Evolutionary conservation across 2,329 filamentous ascomycete species (phyloP).

Genomic region (Arachnomyces sp.): DNA sequence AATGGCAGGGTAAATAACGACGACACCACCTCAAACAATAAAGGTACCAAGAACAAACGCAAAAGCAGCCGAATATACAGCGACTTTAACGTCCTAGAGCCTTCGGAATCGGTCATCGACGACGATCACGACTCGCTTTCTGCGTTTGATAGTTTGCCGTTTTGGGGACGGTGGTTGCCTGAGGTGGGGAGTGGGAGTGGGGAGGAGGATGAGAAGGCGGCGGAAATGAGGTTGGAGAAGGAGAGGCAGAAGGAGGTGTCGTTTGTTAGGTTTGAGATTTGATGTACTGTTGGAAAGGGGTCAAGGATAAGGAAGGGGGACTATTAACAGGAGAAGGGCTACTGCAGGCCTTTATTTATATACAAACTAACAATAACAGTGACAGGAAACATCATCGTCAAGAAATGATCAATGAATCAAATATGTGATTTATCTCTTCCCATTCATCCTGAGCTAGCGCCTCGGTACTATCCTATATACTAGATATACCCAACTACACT

Average conservation of each 20-base stretch:
- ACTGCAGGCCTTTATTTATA: too few relatives aligned
- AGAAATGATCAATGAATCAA: too few relatives aligned
- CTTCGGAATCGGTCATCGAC: slow-evolving; percentile 13
- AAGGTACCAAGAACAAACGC: background rate
- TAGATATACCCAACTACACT: too few relatives aligned
- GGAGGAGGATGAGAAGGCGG: slow-evolving; percentile 13
- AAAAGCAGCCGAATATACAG: slow-evolving; percentile 14
- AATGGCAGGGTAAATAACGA: background rate
- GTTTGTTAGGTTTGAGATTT: slow-evolving; percentile 11
- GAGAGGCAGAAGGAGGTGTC: slow-evolving; percentile 15
- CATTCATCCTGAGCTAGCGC: too few relatives aligned
- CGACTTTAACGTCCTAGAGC: slow-evolving; percentile 18
- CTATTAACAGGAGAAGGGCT: too few relatives aligned
- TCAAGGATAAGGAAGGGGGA: too few relatives aligned
- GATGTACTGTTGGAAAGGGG: too few relatives aligned
- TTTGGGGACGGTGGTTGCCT: slow-evolving; percentile 4
- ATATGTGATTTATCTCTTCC: too few relatives aligned
- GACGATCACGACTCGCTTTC: slow-evolving; percentile 13
- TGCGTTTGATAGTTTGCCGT: slow-evolving; percentile 11
- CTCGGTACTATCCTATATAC: too few relatives aligned
- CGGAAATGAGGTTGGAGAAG: slow-evolving; percentile 13
- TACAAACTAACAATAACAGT: too few relatives aligned
- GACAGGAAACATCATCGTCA: too few relatives aligned
- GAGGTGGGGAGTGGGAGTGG: background rate
- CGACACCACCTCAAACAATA: background rate